Evolutionary conservation across 2,329 filamentous ascomycete species (phyloP).

Genomic region (Aspergillus ruber): DNA sequence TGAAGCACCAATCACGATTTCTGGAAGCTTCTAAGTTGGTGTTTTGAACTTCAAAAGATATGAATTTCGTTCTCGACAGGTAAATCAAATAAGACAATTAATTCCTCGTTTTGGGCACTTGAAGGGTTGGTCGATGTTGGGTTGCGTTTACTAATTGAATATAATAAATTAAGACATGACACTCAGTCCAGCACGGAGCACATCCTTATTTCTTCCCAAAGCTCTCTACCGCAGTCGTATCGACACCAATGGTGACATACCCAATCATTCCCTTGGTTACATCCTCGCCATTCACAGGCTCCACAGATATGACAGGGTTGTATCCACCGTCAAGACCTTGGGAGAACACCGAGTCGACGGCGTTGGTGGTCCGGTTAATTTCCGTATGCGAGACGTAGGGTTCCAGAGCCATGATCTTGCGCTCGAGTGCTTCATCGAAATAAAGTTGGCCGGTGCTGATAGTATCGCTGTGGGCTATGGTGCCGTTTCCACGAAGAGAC

Average conservation of each 20-base stretch:
- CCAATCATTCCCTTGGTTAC: conserved; percentile 30
- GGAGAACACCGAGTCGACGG: conserved; percentile 7
- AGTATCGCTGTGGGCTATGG: conserved; percentile 19
- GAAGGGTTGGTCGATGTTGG: no score
- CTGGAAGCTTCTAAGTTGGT: no score
- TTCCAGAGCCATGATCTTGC: conserved; percentile 28
- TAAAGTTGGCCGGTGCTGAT: conserved; percentile 29
- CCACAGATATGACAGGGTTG: conserved; percentile 24
- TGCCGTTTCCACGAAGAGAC: conserved; percentile 19
- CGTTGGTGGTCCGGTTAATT: conserved; percentile 33
- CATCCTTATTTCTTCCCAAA: not conserved
- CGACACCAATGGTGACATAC: conserved; percentile 32
- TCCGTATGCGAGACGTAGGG: conserved; percentile 28
- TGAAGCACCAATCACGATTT: no score
- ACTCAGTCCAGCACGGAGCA: no score
- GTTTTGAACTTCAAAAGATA: no score
- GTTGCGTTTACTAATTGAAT: no score
- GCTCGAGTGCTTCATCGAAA: conserved; percentile 21
- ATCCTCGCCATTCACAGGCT: conserved; percentile 29
- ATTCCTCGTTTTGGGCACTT: no score
- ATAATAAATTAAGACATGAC: no score
- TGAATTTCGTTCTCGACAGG: no score
- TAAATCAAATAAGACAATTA: no score
- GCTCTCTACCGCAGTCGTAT: conserved; percentile 15
- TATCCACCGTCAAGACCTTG: conserved; percentile 17